A percentile compares a stretch with the other conserved stretches of the same genome.
phyloP scores from a whole-genome alignment of 805 yeast genomes.

The Starmerella lactis-condensi region DNA sequence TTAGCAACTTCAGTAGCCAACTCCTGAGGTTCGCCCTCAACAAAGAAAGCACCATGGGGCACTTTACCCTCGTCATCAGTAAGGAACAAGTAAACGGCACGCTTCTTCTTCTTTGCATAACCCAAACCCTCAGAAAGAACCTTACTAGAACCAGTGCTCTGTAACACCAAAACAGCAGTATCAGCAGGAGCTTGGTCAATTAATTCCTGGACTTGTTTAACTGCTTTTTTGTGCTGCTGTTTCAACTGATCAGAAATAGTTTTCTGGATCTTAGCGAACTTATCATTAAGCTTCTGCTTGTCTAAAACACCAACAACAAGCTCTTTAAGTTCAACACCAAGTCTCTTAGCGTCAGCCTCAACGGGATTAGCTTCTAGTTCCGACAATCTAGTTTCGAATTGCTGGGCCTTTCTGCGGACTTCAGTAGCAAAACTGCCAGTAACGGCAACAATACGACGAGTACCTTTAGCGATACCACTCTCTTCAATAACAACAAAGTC shows the following conservation, averaged over 20 bases:
- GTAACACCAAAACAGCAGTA: conserved; percentile 42
- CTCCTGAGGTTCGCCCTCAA: conserved; percentile 58
- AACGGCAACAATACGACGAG: conserved; percentile 93
- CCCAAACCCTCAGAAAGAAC: conserved; percentile 86
- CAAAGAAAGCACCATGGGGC: conserved; percentile 89
- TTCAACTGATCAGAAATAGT: conserved; percentile 73
- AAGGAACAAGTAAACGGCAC: conserved; percentile 25
- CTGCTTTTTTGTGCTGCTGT: conserved; percentile 71
- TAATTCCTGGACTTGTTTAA: conserved; percentile 59
- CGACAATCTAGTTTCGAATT: conserved; percentile 43
- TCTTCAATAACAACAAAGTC: conserved; percentile 82
- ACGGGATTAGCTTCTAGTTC: conserved; percentile 44
- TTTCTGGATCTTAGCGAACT: conserved; percentile 66
- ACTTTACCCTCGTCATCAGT: conserved; percentile 43
- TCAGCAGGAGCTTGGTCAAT: conserved; percentile 50
- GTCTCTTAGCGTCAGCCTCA: conserved; percentile 64
- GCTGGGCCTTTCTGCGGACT: conserved; percentile 69
- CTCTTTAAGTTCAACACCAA: conserved; percentile 69
- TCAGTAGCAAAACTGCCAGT: conserved; percentile 81
- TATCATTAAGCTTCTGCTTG: conserved; percentile 56
- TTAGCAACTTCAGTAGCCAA: conserved; percentile 54
- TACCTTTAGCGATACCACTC: conserved; percentile 96
- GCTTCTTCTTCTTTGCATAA: conserved; percentile 29
- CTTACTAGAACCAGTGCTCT: conserved; percentile 57
- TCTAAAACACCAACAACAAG: conserved; percentile 63